These are phyloP conservation scores for Acrodontium crateriforme DNA, from an alignment of 2,329 filamentous ascomycete genomes.

Conservation along the genomic window DNA sequence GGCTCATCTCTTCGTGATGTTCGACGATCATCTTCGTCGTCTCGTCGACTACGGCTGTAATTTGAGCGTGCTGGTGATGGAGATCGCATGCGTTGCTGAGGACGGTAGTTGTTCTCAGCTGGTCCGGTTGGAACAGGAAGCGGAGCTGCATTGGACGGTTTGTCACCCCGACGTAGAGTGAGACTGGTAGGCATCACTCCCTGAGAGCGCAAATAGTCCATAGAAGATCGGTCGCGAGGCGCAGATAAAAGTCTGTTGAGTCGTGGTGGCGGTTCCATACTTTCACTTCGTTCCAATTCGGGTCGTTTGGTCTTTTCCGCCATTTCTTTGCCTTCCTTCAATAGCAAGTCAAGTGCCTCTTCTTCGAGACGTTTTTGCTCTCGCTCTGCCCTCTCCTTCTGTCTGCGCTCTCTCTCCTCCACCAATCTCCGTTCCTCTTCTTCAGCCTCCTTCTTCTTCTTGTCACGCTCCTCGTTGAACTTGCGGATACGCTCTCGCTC, in stretches of 20 bases:
- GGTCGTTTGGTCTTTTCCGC: constrained; percentile 39
- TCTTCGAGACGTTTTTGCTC: constrained; percentile 44
- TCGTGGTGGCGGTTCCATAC: constrained; percentile 27
- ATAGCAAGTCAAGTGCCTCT: constrained; percentile 38
- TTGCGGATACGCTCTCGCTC: constrained; percentile 41
- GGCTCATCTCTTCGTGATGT: constrained; percentile 8
- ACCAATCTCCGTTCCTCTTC: constrained; percentile 39
- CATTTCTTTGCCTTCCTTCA: constrained; percentile 41
- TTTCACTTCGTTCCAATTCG: constrained; percentile 33
- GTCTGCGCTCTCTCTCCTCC: constrained; percentile 30
- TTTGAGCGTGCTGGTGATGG: constrained; percentile 15
- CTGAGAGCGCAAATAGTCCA: constrained; percentile 18
- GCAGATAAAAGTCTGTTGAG: constrained; percentile 10
- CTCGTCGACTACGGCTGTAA: constrained; percentile 14
- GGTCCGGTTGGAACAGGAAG: constrained; percentile 3
- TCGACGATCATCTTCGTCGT: constrained; percentile 12
- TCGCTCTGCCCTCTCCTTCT: constrained; percentile 24
- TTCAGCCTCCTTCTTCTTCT: constrained; percentile 27
- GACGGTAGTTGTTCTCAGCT: constrained; percentile 9
- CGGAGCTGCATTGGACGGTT: constrained; percentile 3
- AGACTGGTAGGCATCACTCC: constrained; percentile 20
- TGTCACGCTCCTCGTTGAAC: constrained; percentile 36
- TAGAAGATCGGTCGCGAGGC: constrained; percentile 11
- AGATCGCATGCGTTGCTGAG: constrained; percentile 12
- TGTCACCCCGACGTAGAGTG: constrained; percentile 18